phyloP scores from a whole-genome alignment of 257 asterid genomes.

The Solanum infundibuliforme region DNA sequence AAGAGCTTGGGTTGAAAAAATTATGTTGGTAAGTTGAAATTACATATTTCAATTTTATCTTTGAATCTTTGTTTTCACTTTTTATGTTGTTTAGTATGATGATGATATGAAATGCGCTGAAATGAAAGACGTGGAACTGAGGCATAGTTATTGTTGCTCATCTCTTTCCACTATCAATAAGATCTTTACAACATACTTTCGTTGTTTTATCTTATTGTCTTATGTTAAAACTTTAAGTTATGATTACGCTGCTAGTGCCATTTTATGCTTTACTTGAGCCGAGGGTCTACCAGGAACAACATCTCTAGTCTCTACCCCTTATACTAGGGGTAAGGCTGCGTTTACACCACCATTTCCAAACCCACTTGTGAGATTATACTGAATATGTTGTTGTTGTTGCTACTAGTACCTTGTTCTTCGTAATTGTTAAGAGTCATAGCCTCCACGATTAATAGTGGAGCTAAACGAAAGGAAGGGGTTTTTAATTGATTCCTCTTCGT shows the following conservation, averaged over 20 bases:
- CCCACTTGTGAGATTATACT: not conserved
- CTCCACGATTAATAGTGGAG: not conserved
- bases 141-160: not conserved
- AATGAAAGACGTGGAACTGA: not conserved
- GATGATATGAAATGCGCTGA: not conserved
- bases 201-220: not conserved
- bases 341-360: not conserved
- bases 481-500: not conserved
- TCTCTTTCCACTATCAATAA: not conserved
- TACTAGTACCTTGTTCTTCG: not conserved
- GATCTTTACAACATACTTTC: not conserved
- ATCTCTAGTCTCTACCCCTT: not conserved
- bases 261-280: not conserved
- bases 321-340: not conserved
- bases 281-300: not conserved
- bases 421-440: not conserved
- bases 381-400: no score
- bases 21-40: not conserved
- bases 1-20: conserved; percentile 7
- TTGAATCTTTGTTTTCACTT: not conserved
- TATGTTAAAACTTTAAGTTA: not conserved
- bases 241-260: not conserved
- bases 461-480: no score
- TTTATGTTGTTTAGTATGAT: not conserved
- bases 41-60: not conserved